Evolutionary conservation across 1,284 basidiomycete species (phyloP).

Genomic region (Coniferiporia weirii): DNA sequence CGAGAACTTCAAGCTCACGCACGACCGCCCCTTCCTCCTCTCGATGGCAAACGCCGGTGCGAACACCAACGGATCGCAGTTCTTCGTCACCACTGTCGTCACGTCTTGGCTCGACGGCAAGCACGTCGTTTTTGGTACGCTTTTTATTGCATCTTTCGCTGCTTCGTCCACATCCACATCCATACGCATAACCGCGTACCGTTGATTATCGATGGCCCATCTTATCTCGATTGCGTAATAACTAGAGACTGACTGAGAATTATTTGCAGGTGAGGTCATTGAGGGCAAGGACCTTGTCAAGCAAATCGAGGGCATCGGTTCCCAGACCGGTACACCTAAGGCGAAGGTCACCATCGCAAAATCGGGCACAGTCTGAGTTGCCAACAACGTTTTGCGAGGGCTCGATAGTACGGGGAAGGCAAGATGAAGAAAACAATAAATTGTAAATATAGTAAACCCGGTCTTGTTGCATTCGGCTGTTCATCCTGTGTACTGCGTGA

Average conservation of each 20-base stretch:
- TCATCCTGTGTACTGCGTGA: too few relatives aligned
- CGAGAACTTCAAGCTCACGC: conserved; percentile 82
- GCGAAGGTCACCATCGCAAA: conserved; percentile 55
- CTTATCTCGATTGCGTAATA: conserved; percentile 1
- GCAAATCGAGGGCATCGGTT: conserved; percentile 64
- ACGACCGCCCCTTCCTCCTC: conserved; percentile 76
- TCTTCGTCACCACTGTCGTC: conserved; percentile 85
- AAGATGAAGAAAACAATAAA: background rate
- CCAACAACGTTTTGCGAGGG: background rate
- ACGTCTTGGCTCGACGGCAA: conserved; percentile 76
- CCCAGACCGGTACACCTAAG: conserved; percentile 47
- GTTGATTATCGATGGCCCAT: conserved; percentile 2
- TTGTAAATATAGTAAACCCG: conserved; percentile 3
- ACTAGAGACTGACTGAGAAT: conserved; percentile 1
- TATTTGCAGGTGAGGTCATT: conserved; percentile 49
- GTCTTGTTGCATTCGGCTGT: background rate
- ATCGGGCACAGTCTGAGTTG: conserved; percentile 41
- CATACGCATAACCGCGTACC: too few relatives aligned
- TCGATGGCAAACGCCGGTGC: conserved; percentile 86
- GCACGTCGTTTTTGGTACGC: conserved; percentile 74
- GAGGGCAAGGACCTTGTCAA: conserved; percentile 77
- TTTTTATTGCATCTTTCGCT: background rate
- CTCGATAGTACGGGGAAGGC: background rate
- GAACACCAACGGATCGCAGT: conserved; percentile 73
- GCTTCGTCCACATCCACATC: background rate